A percentile compares a stretch with the other conserved stretches of the same genome.
phyloP scores from a whole-genome alignment of 1,284 basidiomycete species.

The Cutaneotrichosporon sp. region DNA sequence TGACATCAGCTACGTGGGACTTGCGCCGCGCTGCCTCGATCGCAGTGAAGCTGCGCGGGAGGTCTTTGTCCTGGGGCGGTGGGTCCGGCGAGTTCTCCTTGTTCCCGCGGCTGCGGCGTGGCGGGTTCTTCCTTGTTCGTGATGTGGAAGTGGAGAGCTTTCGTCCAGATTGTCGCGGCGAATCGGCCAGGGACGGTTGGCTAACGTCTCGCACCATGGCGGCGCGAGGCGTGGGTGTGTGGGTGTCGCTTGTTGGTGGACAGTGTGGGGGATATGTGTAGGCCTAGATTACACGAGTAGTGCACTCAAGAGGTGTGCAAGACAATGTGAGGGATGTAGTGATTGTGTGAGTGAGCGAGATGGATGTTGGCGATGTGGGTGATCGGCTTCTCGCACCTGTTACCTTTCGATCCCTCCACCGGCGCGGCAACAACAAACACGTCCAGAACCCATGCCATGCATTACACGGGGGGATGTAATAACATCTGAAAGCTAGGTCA shows the following conservation, averaged over 20 bases:
- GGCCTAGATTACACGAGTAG: background rate
- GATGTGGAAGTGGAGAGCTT: background rate
- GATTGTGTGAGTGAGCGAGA: no score
- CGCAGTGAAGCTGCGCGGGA: background rate
- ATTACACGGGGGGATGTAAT: background rate
- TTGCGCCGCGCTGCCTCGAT: slow-evolving; percentile 1
- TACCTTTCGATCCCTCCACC: background rate
- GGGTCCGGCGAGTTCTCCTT: background rate
- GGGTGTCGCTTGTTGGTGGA: background rate
- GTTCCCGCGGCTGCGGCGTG: background rate
- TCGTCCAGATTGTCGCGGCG: background rate
- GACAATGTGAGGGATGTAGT: background rate
- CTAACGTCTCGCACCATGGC: slow-evolving; percentile 20
- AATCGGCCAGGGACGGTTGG: slow-evolving; percentile 14
- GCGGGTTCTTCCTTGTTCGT: background rate
- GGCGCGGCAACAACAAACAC: background rate
- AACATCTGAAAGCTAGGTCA: background rate
- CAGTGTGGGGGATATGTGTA: no score
- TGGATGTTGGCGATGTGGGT: background rate
- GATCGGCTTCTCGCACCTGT: no score
- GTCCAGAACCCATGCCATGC: no score
- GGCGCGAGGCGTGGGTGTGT: background rate
- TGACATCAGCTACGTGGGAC: background rate
- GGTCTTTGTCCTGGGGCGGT: background rate
- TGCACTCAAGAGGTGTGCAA: background rate